Evolutionary conservation across 306 rosid genomes (phyloP), one percentile per base, ranked within the genome.

Genomic region (Prunus mume): DNA sequence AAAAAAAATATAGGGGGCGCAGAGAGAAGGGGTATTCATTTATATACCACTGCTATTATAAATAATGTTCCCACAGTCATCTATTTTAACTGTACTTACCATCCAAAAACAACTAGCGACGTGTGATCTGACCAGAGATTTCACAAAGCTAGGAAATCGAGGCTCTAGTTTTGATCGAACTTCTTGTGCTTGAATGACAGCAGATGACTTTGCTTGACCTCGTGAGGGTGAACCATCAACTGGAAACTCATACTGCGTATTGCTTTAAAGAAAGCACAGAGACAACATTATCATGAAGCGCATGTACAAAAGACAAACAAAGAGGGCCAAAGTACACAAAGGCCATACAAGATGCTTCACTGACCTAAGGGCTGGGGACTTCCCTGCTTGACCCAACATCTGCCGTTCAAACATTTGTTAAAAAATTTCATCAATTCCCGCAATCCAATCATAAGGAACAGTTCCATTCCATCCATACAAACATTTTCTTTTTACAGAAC

Each of bases 61-160:
- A 49, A 7, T 61, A 7, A 22, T 60, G 27, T 24, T 46, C 47
- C 67, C 68, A 43, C 28, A 70, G 47, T 67, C 63, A 45, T 62
- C 25, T 10, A 69, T 45, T 58, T 66, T 56, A 27, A 64, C 55
- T 38, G 65, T 47, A 65, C 83, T 80, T 81, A 94, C 96, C 98
- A 94, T 91, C 98, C 91, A 91, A 81, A 94, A 89, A 83, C 94
- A 92, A 71, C 92, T 86, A 47, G 95, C 91, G 62, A 90, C 98
- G 66, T 91, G 96, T 67, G 97, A 90, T 81, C 97, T 89, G 74
- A 91, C 90, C 78, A 94, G 88, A 0, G 98, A 94, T 82, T 94
- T 90, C 80, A 90, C 98, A 68, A 94, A 94, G 88, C 94, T 91
- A 63, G 96, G 98, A 72, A 77, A 85, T 62, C 68, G 86, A 0